Conservation (phyloP, 2,329 filamentous ascomycete species). For the Mollisiaceae sp. region DNA sequence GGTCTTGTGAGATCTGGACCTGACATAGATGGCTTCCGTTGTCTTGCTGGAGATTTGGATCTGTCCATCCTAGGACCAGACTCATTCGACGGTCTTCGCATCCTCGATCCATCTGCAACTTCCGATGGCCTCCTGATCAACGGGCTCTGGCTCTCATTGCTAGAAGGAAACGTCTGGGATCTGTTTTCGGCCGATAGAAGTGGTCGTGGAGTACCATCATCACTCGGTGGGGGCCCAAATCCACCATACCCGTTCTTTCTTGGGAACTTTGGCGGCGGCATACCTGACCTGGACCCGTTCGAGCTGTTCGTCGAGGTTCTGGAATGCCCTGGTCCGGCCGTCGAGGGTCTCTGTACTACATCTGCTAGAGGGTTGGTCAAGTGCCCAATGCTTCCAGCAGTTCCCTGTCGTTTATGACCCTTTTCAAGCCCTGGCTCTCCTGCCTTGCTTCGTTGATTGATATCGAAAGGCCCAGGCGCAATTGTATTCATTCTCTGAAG, state of each 20-base stretch:
- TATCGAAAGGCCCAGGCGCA: slow-evolving; percentile 69
- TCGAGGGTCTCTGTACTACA: slow-evolving; percentile 28
- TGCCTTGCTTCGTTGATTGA: slow-evolving; percentile 45
- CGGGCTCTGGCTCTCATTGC: slow-evolving; percentile 27
- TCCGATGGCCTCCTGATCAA: slow-evolving; percentile 35
- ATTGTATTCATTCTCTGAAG: slow-evolving; percentile 69
- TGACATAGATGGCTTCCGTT: slow-evolving; percentile 34
- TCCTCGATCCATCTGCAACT: slow-evolving; percentile 20
- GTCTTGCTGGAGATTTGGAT: slow-evolving; percentile 26
- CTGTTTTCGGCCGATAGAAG: slow-evolving; percentile 42
- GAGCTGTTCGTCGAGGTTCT: slow-evolving; percentile 36
- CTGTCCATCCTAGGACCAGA: slow-evolving; percentile 4
- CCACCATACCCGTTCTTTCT: slow-evolving; percentile 62
- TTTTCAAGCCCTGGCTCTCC: slow-evolving; percentile 32
- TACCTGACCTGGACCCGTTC: slow-evolving; percentile 29
- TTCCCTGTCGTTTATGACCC: slow-evolving; percentile 39
- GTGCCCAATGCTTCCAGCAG: slow-evolving; percentile 30
- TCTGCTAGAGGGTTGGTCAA: slow-evolving; percentile 23
- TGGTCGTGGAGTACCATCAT: slow-evolving; percentile 47
- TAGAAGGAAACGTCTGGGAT: slow-evolving; percentile 43
- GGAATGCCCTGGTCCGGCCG: slow-evolving; percentile 33
- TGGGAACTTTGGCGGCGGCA: slow-evolving; percentile 30
- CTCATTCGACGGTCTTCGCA: slow-evolving; percentile 32
- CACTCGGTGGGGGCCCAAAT: slow-evolving; percentile 54
- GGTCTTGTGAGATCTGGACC: slow-evolving; percentile 40